Evolutionary conservation across 2,329 filamentous ascomycete species (phyloP).

Genomic region (Sordariomycetes sp.): DNA sequence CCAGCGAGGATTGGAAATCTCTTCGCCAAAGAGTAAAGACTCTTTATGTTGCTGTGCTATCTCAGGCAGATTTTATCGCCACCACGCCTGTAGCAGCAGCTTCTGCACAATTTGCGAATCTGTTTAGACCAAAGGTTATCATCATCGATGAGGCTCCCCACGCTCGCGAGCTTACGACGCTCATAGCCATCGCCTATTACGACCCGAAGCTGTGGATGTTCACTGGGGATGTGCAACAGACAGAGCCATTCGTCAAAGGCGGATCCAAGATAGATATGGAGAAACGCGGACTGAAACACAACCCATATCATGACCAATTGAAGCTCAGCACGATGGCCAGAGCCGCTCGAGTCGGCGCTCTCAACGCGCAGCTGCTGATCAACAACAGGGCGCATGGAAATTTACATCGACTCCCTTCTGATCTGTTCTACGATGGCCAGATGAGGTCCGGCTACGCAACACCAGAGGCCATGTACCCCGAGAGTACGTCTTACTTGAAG

Average conservation of each 20-base stretch:
- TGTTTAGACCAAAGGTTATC: constrained; percentile 74
- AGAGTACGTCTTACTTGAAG: constrained; percentile 16
- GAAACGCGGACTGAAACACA: constrained; percentile 14
- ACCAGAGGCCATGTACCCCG: constrained; percentile 13
- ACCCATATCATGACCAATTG: constrained; percentile 21
- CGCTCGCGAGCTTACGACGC: constrained; percentile 32
- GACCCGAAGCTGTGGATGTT: constrained; percentile 33
- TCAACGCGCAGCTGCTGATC: constrained; percentile 21
- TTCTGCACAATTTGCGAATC: constrained; percentile 19
- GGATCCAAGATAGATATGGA: constrained; percentile 8
- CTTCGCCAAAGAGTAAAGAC: constrained; percentile 19
- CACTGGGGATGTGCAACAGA: constrained; percentile 35
- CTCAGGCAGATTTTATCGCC: constrained; percentile 31
- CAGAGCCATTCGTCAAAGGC: constrained; percentile 29
- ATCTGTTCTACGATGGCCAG: constrained; percentile 27
- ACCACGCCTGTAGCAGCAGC: constrained; percentile 35
- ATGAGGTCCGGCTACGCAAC: constrained; percentile 24
- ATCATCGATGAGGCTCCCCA: constrained; percentile 67
- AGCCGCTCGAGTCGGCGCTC: constrained; percentile 19
- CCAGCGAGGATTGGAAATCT: constrained; percentile 15
- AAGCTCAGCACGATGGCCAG: constrained; percentile 27
- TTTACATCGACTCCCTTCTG: constrained; percentile 29
- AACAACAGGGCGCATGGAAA: constrained; percentile 27
- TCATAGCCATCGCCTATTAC: constrained; percentile 34
- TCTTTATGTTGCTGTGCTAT: constrained; percentile 28